Conservation (phyloP, 768 basidiomycete genomes). For the Hericium coralloides region DNA sequence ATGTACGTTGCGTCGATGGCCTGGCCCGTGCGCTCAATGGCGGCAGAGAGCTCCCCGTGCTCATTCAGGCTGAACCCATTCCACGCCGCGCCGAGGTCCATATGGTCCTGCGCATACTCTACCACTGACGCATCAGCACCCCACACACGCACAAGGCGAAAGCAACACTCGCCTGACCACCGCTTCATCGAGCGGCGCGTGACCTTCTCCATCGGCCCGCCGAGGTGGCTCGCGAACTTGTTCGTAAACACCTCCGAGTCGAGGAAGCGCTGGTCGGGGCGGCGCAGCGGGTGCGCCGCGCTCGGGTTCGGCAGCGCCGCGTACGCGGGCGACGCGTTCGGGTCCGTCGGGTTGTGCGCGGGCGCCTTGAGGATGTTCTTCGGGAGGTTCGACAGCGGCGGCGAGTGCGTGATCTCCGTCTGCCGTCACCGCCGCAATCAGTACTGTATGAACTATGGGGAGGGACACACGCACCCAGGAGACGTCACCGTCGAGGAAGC, state of each 20-base stretch:
- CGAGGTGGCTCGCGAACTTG: conserved; percentile 89
- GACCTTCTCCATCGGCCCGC: conserved; percentile 93
- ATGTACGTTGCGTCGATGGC: conserved; percentile 92
- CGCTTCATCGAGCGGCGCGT: conserved; percentile 87
- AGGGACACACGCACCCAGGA: conserved; percentile 65
- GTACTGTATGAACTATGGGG: background rate
- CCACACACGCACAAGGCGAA: background rate
- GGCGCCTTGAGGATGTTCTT: conserved; percentile 96
- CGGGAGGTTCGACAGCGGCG: conserved; percentile 82
- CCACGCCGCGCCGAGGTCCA: conserved; percentile 83
- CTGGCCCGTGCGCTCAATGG: conserved; percentile 95
- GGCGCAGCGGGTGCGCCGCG: conserved; percentile 77
- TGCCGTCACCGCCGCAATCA: conserved; percentile 22
- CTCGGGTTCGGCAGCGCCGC: conserved; percentile 84
- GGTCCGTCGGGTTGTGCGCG: conserved; percentile 88
- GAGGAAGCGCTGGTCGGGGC: conserved; percentile 90
- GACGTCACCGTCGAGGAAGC: conserved; percentile 91
- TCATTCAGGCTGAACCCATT: conserved; percentile 94
- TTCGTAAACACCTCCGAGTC: conserved; percentile 95
- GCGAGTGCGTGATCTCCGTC: conserved; percentile 90
- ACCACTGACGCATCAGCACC: background rate
- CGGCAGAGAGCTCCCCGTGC: conserved; percentile 57
- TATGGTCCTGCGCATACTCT: conserved; percentile 82
- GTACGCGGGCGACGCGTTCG: conserved; percentile 63
- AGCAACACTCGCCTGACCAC: conserved; percentile 68